Base-by-base conservation (phyloP, 306 rosid species). In the Fragaria nilgerrensis region DNA sequence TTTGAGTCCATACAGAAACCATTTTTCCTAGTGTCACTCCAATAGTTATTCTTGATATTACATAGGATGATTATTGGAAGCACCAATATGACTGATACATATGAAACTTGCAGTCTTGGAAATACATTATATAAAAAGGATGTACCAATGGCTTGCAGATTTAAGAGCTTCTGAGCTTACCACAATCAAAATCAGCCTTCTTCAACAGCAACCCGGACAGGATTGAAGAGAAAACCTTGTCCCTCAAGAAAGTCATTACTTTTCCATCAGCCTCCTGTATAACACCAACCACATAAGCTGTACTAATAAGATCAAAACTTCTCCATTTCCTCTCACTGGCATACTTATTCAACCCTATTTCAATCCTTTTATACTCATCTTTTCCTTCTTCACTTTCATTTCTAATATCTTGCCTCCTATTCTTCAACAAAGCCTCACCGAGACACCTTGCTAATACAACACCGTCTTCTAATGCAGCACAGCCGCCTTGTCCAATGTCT, bases 401-500 rank as follows among this genome's bases (percentile, higher is more conserved):
- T 58, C 59, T 52, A 3, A 44, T 20, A 14, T 75, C 52, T 43
- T 50, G 45, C 29, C 16, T 29, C 48, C 41, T 10, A 58, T 59
- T 77, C 75, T 29, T 29, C 41, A 80, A 59, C 45, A 93, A 65
- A 20, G 88, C 94, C 78, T 86, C 85, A 0, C 78, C 91, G 9
- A 93, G 75, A 68, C 87, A 88, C 80, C 93, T 86, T 9, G 92
- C 95, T 68, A 93, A 79, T 49, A 89, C 85, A 68, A 91, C 78
- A 7, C 86, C 92, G 32, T 91, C 98, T 37, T 93, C 97, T 43
- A 89, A 75, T 5, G 97, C 95, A 73, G 85, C 22, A 41, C 95
- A 87, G 1, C 95, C 97, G 2, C 98, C 98, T 68, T 93, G 98
- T 5, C 92, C 95, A 25, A 91, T 19, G 47, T 93, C 95, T 20